phyloP scores from a whole-genome alignment of 2,329 filamentous ascomycete species.

The Ophiocordyceps camponoti-leonardi region DNA sequence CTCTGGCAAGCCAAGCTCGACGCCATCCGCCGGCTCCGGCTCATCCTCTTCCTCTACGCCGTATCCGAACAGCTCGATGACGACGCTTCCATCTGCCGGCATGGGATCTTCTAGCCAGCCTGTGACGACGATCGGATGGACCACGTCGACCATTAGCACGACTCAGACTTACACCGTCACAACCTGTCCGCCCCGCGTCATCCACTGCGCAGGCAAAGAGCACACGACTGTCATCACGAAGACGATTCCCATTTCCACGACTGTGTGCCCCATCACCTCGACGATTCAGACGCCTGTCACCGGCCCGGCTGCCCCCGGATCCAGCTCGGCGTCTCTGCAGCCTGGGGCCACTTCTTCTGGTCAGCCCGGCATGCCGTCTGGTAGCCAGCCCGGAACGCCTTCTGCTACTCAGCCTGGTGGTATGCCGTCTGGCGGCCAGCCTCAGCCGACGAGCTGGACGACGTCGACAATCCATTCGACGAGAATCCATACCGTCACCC shows the following conservation, averaged over 20 bases:
- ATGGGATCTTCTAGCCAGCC: not conserved
- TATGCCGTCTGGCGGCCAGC: not conserved
- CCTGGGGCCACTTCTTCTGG: conserved; percentile 9
- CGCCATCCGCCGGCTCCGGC: too few relatives aligned
- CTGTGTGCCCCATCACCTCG: conserved; percentile 8
- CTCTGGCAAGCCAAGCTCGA: too few relatives aligned
- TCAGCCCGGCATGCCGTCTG: not conserved
- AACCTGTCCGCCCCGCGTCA: conserved; percentile 12
- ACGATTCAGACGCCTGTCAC: not conserved
- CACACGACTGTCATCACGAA: conserved; percentile 10
- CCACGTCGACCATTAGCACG: conserved; percentile 14
- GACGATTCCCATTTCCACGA: conserved; percentile 19
- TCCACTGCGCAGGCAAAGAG: conserved; percentile 11
- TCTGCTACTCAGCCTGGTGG: too few relatives aligned
- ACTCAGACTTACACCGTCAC: conserved; percentile 13
- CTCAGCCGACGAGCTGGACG: conserved; percentile 7
- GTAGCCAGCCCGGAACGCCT: not conserved
- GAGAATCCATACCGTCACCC: conserved; percentile 3
- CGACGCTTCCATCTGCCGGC: not conserved
- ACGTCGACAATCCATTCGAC: conserved; percentile 16
- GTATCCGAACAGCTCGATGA: not conserved
- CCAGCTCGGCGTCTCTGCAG: not conserved
- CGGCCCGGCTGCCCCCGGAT: not conserved
- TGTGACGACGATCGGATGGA: conserved; percentile 5
- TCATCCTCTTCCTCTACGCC: not conserved